Conservation (phyloP, 345 rosid species). For the Syzygium grande region DNA sequence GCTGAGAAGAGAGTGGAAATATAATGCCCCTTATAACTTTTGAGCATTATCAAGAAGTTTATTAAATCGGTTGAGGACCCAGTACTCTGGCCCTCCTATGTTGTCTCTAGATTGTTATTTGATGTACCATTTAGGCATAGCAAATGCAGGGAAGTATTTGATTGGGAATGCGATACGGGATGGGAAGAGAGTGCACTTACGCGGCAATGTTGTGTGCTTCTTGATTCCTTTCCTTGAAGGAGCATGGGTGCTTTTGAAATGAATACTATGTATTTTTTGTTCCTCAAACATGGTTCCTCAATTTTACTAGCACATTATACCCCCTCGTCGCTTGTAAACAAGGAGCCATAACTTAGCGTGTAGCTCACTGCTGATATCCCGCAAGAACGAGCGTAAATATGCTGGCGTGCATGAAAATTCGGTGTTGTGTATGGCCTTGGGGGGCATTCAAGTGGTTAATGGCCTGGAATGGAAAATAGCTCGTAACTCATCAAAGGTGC, state of each 20-base stretch:
- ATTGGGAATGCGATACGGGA: not conserved
- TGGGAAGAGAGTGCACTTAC: not conserved
- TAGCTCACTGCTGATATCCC: not conserved
- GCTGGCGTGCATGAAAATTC: constrained; percentile 51
- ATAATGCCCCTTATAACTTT: not conserved
- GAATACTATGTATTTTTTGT: not conserved
- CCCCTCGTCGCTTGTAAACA: not conserved
- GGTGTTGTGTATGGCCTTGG: constrained; percentile 57
- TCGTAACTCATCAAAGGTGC: constrained; percentile 74
- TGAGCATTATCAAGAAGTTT: not conserved
- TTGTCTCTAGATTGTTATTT: not conserved
- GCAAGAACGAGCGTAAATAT: constrained; percentile 66
- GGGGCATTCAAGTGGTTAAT: constrained; percentile 58
- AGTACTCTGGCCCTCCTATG: not conserved
- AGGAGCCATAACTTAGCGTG: not conserved
- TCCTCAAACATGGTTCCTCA: not conserved
- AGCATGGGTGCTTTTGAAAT: not conserved
- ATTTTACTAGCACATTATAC: not conserved
- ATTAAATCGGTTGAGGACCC: not conserved
- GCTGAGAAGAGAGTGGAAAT: not conserved
- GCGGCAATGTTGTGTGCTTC: not conserved
- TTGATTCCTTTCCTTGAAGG: not conserved
- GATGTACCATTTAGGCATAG: not conserved
- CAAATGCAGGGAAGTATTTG: not conserved
- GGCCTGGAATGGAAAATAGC: constrained; percentile 83